Base-by-base conservation (phyloP, 2,329 filamentous ascomycete species). In the Venturia pyrina region DNA sequence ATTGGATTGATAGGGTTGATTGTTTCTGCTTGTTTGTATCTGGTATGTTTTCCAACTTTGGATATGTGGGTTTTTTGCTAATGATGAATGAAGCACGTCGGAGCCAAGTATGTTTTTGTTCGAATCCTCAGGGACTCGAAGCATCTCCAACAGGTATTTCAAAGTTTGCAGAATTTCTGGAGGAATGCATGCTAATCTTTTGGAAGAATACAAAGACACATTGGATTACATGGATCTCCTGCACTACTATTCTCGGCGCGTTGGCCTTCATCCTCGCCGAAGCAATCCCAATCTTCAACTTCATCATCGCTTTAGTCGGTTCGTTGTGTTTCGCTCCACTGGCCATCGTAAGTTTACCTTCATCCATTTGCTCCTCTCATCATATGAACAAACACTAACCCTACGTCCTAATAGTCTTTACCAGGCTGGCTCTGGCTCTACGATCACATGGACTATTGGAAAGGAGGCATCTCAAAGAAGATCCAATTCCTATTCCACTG, bases 201-300 rank as follows among this genome's bases (percentile, higher is more conserved):
- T 10, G 11, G 8, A 57, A 59, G n/a, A 83, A 83, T 72, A 81
- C 79, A 0, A 11, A 77, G 17, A 70, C 80, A 0, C 83, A 85
- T 68, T 84, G 82, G 82, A 72, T 69, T 0, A 80, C 78, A 0
- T 85, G 83, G 83, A 70, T 84, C 0, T 72, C 75, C 11, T 80
- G 79, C 66, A 82, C 79, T 0, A 71, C 77, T 21, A 72, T 72
- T 0, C 73, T 84, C 48, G 74, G 75, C 0, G 69, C 78, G 4
- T 70, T 82, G 24, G 75, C 80, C 6, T 85, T 82, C 69, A 72
- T 85, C 63, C 73, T 85, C 21, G 82, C 82, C 0, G 77, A 78
- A n/a, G 80, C 79, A 0, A 82, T 85, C 41, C 82, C 82, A 0
- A 82, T 84, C 64, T 84, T 85, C 75, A 82, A 81, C 67, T 83